These are phyloP conservation scores for Aspergillus pseudoviridinutans DNA, from an alignment of 2,329 filamentous ascomycete genomes.

Conservation along the genomic window DNA sequence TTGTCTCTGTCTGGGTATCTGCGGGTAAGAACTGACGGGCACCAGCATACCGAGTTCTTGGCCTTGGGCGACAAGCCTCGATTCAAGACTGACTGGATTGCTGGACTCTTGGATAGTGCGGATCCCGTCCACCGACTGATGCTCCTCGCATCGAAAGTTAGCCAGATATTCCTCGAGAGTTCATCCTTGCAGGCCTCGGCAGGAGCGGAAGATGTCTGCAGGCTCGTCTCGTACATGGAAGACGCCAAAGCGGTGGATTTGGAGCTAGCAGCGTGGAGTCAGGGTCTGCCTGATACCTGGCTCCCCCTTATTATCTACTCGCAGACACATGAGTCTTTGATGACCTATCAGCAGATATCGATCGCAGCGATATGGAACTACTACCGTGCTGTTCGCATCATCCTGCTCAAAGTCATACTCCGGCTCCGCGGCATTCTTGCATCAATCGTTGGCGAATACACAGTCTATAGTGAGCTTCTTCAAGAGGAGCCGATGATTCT, in stretches of 20 bases:
- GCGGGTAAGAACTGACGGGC: conserved; percentile 2
- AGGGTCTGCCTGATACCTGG: conserved; percentile 29
- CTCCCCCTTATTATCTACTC: conserved; percentile 31
- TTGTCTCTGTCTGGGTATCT: neutral
- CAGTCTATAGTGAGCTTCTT: conserved; percentile 1
- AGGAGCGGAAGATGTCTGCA: conserved; percentile 12
- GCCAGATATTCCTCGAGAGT: conserved; percentile 24
- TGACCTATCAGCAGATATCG: conserved; percentile 30
- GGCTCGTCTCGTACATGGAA: conserved; percentile 23
- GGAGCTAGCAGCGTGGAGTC: conserved; percentile 29
- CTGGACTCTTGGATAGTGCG: conserved; percentile 22
- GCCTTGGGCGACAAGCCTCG: conserved; percentile 30
- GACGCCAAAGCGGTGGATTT: conserved; percentile 20
- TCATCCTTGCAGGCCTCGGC: conserved; percentile 14
- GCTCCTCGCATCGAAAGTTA: conserved; percentile 27
- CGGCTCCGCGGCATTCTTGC: conserved; percentile 20
- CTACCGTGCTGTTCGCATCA: conserved; percentile 33
- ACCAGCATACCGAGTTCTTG: conserved; percentile 31
- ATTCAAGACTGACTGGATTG: conserved; percentile 26
- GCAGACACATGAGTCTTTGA: conserved; percentile 23
- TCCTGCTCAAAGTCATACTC: conserved; percentile 29
- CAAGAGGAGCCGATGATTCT: conserved; percentile 7
- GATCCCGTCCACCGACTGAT: conserved; percentile 32
- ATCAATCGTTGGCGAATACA: conserved; percentile 8
- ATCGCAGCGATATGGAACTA: conserved; percentile 32